Conservation (phyloP, 345 rosid genomes). For the Camelina hispida region DNA sequence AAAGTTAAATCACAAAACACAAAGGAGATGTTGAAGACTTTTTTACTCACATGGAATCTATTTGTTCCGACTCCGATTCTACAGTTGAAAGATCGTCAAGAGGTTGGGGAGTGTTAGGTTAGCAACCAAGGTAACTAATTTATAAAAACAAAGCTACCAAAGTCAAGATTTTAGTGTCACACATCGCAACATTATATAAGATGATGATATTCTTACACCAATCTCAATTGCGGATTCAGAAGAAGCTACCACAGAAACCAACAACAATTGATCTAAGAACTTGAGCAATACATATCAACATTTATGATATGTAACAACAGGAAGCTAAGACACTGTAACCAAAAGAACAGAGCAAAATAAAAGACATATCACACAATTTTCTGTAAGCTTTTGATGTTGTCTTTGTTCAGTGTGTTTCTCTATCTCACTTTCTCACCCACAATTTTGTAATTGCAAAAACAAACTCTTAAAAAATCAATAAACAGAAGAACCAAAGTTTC, state of each 20-base stretch:
- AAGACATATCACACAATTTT: background rate
- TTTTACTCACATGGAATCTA: background rate
- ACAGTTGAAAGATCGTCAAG: constrained; percentile 3
- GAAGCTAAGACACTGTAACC: background rate
- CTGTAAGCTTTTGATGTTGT: background rate
- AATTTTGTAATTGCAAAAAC: background rate
- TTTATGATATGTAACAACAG: constrained; percentile 48
- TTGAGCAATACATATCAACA: constrained; percentile 84
- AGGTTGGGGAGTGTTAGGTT: background rate
- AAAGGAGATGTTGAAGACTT: constrained; percentile 24
- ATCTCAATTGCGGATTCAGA: background rate
- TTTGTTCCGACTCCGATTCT: constrained; percentile 20
- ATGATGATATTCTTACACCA: background rate
- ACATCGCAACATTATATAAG: background rate
- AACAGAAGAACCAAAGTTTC: background rate
- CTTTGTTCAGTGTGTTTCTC: background rate
- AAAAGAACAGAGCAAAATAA: background rate
- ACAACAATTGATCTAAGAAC: constrained; percentile 90
- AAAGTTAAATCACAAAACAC: constrained; percentile 8
- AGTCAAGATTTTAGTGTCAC: background rate
- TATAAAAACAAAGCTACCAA: background rate
- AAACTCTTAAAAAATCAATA: background rate
- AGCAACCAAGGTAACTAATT: constrained; percentile 21
- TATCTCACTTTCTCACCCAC: background rate
- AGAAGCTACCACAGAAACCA: constrained; percentile 47